These are phyloP conservation scores for Endoconidiophora laricicola DNA, from an alignment of 2,329 filamentous ascomycete genomes.

Conservation along the genomic window DNA sequence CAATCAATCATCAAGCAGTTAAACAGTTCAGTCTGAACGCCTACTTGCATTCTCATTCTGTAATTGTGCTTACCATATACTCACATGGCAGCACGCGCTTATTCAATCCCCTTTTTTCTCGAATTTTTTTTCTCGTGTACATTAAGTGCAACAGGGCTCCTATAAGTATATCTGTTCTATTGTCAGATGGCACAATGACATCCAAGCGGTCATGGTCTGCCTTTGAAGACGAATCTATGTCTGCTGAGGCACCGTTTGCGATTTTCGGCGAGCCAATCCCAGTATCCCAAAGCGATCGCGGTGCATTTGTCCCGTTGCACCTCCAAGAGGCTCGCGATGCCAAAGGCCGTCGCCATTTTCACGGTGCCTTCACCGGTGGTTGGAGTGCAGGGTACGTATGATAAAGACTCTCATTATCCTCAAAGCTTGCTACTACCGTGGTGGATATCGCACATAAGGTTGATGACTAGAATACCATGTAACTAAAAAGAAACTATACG, in stretches of 20 bases:
- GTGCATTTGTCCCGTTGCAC: constrained; percentile 87
- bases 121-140: too few relatives aligned
- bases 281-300: constrained; percentile 71
- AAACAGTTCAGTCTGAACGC: too few relatives aligned
- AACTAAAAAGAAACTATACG: constrained; percentile 15
- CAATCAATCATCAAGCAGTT: too few relatives aligned
- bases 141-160: too few relatives aligned
- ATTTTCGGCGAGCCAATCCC: constrained; percentile 75
- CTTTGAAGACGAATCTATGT: constrained; percentile 60
- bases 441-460: not conserved
- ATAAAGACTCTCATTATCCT: not conserved
- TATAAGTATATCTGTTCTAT: too few relatives aligned
- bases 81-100: too few relatives aligned
- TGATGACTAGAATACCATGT: not conserved
- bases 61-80: too few relatives aligned
- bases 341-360: constrained; percentile 71
- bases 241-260: constrained; percentile 50
- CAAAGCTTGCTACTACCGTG: not conserved
- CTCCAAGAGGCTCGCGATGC: constrained; percentile 96
- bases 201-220: constrained; percentile 62
- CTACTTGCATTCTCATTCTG: too few relatives aligned
- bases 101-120: too few relatives aligned
- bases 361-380: constrained; percentile 91
- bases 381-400: constrained; percentile 68
- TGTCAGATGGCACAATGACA: constrained; percentile 36